Conservation (phyloP, 441 rosid genomes). For the Brassica balearica region DNA sequence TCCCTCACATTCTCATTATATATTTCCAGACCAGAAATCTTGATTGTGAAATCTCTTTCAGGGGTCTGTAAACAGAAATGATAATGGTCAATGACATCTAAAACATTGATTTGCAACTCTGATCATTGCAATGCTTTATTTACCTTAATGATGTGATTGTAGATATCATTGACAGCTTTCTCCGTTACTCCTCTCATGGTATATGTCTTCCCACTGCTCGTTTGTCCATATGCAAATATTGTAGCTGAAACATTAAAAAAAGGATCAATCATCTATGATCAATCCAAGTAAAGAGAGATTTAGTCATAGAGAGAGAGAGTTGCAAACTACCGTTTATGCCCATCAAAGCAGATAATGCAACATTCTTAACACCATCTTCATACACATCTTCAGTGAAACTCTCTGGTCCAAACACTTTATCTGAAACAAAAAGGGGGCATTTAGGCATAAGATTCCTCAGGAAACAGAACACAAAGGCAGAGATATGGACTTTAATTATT, state of each 20-base stretch:
- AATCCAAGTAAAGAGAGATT: constrained; percentile 6
- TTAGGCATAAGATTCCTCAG: background rate
- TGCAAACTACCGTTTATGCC: constrained; percentile 87
- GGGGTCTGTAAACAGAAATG: constrained; percentile 68
- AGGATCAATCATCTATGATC: constrained; percentile 5
- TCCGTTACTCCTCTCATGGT: constrained; percentile 99
- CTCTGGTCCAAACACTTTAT: constrained; percentile 90
- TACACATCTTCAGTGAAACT: constrained; percentile 80
- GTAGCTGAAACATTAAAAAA: constrained; percentile 57
- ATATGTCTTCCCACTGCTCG: constrained; percentile 98
- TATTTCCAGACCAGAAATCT: constrained; percentile 95
- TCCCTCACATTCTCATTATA: constrained; percentile 96
- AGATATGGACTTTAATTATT: background rate
- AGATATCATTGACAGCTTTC: constrained; percentile 95
- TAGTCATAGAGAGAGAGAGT: background rate
- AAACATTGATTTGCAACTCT: constrained; percentile 6
- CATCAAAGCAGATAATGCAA: constrained; percentile 93
- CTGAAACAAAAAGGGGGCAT: constrained; percentile 48
- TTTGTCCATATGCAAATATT: constrained; percentile 98
- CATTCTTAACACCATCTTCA: constrained; percentile 96
- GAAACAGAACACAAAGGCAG: background rate
- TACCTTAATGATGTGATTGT: constrained; percentile 84
- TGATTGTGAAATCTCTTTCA: constrained; percentile 88
- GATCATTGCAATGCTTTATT: constrained; percentile 46
- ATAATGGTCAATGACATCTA: constrained; percentile 8